Base-by-base conservation (phyloP, 768 basidiomycete genomes). In the Dioszegia hungarica region DNA sequence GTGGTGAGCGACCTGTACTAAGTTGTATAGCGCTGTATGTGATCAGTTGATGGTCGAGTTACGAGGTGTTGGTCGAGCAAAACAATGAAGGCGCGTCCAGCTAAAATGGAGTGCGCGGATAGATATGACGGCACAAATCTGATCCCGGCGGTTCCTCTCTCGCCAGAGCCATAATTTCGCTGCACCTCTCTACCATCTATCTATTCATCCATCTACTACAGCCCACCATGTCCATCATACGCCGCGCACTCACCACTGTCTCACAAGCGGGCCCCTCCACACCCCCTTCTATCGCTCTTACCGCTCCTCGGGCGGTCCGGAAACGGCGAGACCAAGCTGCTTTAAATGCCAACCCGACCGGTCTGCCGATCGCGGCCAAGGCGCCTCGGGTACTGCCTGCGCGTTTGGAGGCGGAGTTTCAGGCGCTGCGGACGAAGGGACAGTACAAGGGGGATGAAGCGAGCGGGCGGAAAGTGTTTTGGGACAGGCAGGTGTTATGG, bases 221-320 rank as follows among this genome's bases (percentile, higher is more conserved):
- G 27, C 28, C 33, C 56, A 46, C 17, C 22, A 70, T 70, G 68
- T 64, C 68, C 2, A 37, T 40, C 20, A 53, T 70, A 20, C 54
- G 62, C 6, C 43, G 68, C 49, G 46, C 64, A 2, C 45, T 70
- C 19, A 45, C 62, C 10, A 53, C 52, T 20, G 20, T 43, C 19
- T 28, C 64, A 6, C 54, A 60, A 10, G 57, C 66, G 9, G 63
- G 61, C n/a, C 65, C 64, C 17, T 63, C 61, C 6, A 55, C 64
- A 19, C 39, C 47, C n/a, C 27, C 41, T 14, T 54, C 53, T 0
- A 40, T 43, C 29, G 39, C 49, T 19, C 20, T 39, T 29, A 74
- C 72, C 19, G 52, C 62, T 6, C 73, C 73, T 0, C 56, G 45
- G 20, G 67, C 68, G 2, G 73, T 75, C 34, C 61, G 68, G 29